phyloP scores from a whole-genome alignment of 495 filamentous ascomycete species.

The Neurospora sp. region DNA sequence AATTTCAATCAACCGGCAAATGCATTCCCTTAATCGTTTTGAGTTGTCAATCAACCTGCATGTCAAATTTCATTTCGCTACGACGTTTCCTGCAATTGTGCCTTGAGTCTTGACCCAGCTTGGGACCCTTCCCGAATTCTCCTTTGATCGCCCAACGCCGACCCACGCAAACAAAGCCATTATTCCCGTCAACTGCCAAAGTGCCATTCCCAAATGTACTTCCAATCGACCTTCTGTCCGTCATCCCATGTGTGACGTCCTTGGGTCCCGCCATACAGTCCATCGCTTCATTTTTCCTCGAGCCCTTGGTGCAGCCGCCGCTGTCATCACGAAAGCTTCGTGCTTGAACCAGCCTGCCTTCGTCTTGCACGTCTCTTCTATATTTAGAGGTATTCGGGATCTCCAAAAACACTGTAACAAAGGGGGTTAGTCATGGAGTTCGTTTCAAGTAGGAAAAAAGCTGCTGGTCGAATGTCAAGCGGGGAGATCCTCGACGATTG shows the following conservation, averaged over 20 bases:
- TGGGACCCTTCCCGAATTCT: background rate
- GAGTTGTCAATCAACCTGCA: accelerated
- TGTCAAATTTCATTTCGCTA: background rate
- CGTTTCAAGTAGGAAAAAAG: background rate
- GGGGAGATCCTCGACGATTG: no score
- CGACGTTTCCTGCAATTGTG: background rate
- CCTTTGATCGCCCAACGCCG: background rate
- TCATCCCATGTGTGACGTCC: background rate
- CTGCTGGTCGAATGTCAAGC: no score
- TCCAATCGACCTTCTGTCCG: background rate
- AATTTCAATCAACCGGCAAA: background rate
- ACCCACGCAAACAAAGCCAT: background rate
- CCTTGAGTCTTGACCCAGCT: background rate
- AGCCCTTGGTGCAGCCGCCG: background rate
- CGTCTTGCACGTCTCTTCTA: no score
- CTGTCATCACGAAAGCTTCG: no score
- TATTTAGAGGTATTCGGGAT: background rate
- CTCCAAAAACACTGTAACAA: background rate
- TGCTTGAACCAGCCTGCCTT: no score
- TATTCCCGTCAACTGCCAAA: background rate
- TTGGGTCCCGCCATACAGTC: background rate
- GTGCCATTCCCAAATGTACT: no score
- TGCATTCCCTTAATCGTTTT: background rate
- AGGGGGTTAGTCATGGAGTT: background rate
- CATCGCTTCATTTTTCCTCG: background rate